phyloP scores from a whole-genome alignment of 2,329 filamentous ascomycete genomes.

The Fusarium oligoseptatum region DNA sequence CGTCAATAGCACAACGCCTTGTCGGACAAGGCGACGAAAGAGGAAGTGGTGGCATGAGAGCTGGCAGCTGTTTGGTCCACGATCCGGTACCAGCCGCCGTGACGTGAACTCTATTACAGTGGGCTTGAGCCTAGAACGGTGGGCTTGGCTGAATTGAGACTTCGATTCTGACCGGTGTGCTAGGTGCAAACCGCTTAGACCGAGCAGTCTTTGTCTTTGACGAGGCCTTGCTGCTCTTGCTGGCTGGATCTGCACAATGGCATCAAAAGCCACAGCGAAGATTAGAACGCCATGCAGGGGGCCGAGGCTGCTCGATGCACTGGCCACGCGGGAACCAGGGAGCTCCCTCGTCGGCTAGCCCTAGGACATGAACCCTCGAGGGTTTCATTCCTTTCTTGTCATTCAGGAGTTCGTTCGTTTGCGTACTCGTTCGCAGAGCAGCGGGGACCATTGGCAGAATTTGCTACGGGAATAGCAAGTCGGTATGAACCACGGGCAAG shows the following conservation, averaged over 20 bases:
- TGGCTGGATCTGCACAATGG: slow-evolving; percentile 24
- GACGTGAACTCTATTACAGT: slow-evolving; percentile 34
- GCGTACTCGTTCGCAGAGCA: neutral
- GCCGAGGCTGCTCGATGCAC: slow-evolving; percentile 25
- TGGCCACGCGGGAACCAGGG: slow-evolving; percentile 43
- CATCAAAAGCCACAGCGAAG: slow-evolving; percentile 26
- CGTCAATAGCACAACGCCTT: slow-evolving; percentile 15
- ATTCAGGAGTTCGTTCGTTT: slow-evolving; percentile 26
- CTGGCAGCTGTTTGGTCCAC: slow-evolving; percentile 19
- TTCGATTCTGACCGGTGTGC: slow-evolving; percentile 10
- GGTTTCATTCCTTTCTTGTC: slow-evolving; percentile 20
- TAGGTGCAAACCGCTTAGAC: slow-evolving; percentile 10
- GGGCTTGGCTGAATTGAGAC: slow-evolving; percentile 19
- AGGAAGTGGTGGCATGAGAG: slow-evolving; percentile 36
- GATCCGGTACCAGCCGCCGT: slow-evolving; percentile 34
- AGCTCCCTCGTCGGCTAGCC: slow-evolving; percentile 37
- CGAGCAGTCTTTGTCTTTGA: slow-evolving; percentile 10
- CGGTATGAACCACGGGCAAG: neutral
- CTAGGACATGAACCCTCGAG: slow-evolving; percentile 24
- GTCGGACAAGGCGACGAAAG: slow-evolving; percentile 39
- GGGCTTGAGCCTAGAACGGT: slow-evolving; percentile 30
- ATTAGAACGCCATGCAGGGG: slow-evolving; percentile 22
- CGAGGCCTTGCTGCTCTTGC: slow-evolving; percentile 1
- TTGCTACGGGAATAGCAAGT: slow-evolving; percentile 4
- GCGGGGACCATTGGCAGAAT: slow-evolving; percentile 1